Evolutionary conservation across 768 basidiomycete genomes (phyloP).

Genomic region (Amanita pseudoporphyria): DNA sequence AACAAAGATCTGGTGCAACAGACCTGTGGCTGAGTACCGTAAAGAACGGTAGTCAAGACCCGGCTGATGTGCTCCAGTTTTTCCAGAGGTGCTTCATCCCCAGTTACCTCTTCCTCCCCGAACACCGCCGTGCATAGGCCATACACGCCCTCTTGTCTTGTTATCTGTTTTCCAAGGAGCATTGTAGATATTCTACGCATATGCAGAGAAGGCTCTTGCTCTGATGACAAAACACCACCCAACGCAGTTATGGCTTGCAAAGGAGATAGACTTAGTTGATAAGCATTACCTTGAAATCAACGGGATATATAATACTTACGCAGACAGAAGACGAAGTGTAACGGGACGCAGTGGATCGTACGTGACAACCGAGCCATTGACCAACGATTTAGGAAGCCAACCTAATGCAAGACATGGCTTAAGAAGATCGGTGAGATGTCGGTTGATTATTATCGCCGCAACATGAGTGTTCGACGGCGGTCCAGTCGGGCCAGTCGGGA

Average conservation of each 20-base stretch:
- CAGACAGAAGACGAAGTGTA: conserved; percentile 46
- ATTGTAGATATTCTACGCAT: conserved; percentile 48
- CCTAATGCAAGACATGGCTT: conserved; percentile 54
- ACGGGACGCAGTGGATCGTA: conserved; percentile 39
- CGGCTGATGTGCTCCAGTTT: conserved; percentile 67
- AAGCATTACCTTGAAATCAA: conserved; percentile 8
- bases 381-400: conserved; percentile 56
- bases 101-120: conserved; percentile 42
- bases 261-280: conserved; percentile 46
- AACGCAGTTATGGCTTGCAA: conserved; percentile 58
- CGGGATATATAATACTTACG: conserved; percentile 36
- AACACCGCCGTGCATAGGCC: conserved; percentile 66
- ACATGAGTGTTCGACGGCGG: conserved; percentile 49
- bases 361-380: conserved; percentile 26
- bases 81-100: conserved; percentile 47
- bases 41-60: conserved; percentile 56
- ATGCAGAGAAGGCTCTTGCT: conserved; percentile 34
- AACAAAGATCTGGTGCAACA: conserved; percentile 12
- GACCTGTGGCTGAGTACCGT: conserved; percentile 45
- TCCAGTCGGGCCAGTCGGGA: conserved; percentile 41
- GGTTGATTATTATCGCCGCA: conserved; percentile 44
- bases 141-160: conserved; percentile 59
- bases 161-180: conserved; percentile 62
- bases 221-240: conserved; percentile 44
- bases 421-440: conserved; percentile 49